phyloP scores from a whole-genome alignment of 768 basidiomycete genomes.

The Suillus discolor region DNA sequence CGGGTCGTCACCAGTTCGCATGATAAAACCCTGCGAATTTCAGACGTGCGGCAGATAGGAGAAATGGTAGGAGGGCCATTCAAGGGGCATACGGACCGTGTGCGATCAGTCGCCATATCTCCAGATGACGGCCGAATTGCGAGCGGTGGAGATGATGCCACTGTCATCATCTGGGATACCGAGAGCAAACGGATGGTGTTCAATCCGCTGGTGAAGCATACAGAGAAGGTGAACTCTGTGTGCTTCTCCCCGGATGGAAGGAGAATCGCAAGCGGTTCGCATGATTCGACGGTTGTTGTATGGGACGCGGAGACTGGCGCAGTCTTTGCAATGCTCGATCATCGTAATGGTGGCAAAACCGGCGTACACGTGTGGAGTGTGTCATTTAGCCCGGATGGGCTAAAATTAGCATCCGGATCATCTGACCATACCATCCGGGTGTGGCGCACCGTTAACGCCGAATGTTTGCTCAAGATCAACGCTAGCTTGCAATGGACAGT shows the following conservation, averaged over 20 bases:
- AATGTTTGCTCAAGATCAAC: constrained; percentile 1
- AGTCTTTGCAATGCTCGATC: constrained; percentile 2
- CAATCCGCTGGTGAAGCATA: constrained; percentile 13
- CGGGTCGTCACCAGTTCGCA: constrained; percentile 30
- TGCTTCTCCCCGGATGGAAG: constrained; percentile 44
- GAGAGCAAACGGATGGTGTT: background rate
- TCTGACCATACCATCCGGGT: background rate
- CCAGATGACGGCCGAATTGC: constrained; percentile 2
- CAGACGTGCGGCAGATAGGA: constrained; percentile 24
- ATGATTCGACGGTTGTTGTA: constrained; percentile 28
- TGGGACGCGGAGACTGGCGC: constrained; percentile 10
- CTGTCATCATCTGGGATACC: constrained; percentile 8
- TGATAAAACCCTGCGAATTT: constrained; percentile 32
- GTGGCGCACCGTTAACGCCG: constrained; percentile 1
- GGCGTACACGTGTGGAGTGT: background rate
- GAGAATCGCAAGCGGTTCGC: constrained; percentile 41
- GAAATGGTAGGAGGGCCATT: constrained; percentile 28
- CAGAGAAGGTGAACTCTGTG: constrained; percentile 30
- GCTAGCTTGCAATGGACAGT: background rate
- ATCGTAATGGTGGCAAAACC: background rate
- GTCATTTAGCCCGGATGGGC: background rate
- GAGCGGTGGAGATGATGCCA: constrained; percentile 6
- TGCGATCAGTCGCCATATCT: constrained; percentile 8
- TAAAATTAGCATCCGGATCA: constrained; percentile 4
- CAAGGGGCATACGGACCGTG: constrained; percentile 10